phyloP scores from a whole-genome alignment of 768 basidiomycete species.

The Boletus patriciae region DNA sequence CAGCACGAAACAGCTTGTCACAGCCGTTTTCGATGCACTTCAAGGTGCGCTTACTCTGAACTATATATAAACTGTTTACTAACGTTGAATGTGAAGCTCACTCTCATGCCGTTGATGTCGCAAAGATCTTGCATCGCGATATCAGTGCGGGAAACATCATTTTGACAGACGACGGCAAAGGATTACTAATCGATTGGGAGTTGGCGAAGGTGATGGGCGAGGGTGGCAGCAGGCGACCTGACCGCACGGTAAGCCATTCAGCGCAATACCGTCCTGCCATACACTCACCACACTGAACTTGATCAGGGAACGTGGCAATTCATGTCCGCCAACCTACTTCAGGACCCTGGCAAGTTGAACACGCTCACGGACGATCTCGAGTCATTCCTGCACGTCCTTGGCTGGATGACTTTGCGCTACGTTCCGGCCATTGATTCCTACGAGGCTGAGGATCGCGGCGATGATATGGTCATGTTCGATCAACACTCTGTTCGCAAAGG shows the following conservation, averaged over 20 bases:
- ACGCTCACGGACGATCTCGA: conserved; percentile 32
- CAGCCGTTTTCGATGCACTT: not conserved
- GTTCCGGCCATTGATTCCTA: not conserved
- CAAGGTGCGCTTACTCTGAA: not conserved
- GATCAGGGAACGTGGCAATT: conserved; percentile 8
- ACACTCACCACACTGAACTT: not conserved
- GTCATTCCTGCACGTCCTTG: conserved; percentile 25
- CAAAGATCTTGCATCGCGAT: conserved; percentile 27
- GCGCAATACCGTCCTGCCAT: too few relatives aligned
- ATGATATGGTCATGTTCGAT: too few relatives aligned
- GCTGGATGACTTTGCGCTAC: not conserved
- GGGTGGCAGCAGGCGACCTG: not conserved
- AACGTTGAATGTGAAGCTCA: too few relatives aligned
- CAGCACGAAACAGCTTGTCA: not conserved
- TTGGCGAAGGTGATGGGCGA: not conserved
- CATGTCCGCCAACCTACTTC: conserved; percentile 16
- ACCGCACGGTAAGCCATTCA: not conserved
- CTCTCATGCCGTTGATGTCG: conserved; percentile 13
- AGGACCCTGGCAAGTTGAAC: too few relatives aligned
- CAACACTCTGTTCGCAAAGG: too few relatives aligned
- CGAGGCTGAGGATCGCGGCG: too few relatives aligned
- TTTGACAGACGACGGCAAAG: conserved; percentile 8
- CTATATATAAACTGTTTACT: too few relatives aligned
- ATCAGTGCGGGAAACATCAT: conserved; percentile 30
- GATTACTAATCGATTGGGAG: conserved; percentile 32